Evolutionary conservation across 1,284 basidiomycete genomes (phyloP).

Genomic region (Moesziomyces antarcticus): DNA sequence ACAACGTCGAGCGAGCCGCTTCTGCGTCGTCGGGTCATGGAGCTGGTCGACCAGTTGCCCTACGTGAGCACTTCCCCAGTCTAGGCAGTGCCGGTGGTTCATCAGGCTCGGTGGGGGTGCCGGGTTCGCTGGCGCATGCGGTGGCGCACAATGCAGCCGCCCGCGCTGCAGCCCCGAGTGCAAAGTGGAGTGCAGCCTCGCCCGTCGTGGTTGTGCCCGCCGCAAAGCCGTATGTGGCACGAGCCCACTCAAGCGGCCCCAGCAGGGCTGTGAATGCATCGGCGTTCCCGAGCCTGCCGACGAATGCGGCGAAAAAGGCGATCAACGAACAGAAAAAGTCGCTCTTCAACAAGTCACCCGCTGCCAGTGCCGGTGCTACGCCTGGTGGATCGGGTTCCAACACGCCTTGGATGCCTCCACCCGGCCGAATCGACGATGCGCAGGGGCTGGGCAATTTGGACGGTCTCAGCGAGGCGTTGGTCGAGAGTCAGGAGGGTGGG

Average conservation of each 20-base stretch:
- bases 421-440: conserved; percentile 22
- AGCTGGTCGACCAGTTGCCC: conserved; percentile 24
- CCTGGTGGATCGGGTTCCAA: conserved; percentile 11
- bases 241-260: conserved; percentile 6
- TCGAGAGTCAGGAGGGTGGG: conserved; percentile 7
- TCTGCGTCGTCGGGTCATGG: conserved; percentile 39
- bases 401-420: conserved; percentile 26
- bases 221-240: conserved; percentile 26
- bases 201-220: not conserved
- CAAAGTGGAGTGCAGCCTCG: conserved; percentile 20
- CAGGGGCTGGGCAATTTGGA: conserved; percentile 12
- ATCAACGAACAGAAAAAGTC: conserved; percentile 60
- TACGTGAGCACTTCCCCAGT: conserved; percentile 53
- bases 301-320: conserved; percentile 36
- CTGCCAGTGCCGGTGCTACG: not conserved
- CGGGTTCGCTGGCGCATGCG: conserved; percentile 55
- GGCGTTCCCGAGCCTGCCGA: conserved; percentile 58
- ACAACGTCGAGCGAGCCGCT: conserved; percentile 86
- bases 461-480: conserved; percentile 30
- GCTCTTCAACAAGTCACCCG: conserved; percentile 26
- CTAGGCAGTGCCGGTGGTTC: conserved; percentile 18
- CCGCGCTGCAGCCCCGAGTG: conserved; percentile 4
- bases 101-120: conserved; percentile 22
- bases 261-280: conserved; percentile 17
- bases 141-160: conserved; percentile 23